These are phyloP conservation scores for Cordyceps cateniannulata DNA, from an alignment of 2,329 filamentous ascomycete species.

Conservation along the genomic window DNA sequence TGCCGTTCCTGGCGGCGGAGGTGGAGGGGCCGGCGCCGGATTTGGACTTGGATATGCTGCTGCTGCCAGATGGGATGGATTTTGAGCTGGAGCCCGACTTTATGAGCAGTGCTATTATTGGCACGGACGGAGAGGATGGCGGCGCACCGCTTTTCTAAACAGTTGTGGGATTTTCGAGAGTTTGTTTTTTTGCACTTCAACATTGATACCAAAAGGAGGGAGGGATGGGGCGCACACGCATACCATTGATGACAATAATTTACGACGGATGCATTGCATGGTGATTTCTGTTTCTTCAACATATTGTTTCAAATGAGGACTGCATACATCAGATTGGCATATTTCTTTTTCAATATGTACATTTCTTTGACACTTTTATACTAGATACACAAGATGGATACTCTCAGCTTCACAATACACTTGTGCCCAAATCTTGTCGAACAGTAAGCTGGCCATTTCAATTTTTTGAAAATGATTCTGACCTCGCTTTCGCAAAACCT, in stretches of 20 bases:
- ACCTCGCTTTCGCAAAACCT: too few species aligned
- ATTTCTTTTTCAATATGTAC: neutral
- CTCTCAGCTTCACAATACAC: neutral
- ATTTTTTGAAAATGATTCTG: too few species aligned
- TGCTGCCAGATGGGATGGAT: constrained; percentile 32
- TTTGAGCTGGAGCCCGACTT: constrained; percentile 32
- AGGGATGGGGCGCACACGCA: neutral
- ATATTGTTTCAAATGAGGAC: neutral
- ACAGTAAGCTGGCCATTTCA: too few species aligned
- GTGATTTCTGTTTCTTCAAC: neutral
- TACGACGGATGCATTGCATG: neutral
- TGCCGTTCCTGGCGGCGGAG: constrained; percentile 13
- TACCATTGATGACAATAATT: neutral
- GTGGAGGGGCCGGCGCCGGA: constrained; percentile 17
- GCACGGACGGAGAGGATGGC: neutral
- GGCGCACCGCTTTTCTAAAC: neutral
- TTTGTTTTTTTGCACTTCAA: neutral
- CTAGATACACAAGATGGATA: neutral
- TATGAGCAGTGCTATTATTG: neutral
- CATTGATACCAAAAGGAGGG: constrained; percentile 11
- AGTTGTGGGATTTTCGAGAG: neutral
- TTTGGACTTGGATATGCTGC: constrained; percentile 31
- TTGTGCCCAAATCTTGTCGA: too few species aligned
- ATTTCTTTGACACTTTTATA: neutral
- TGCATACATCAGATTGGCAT: neutral